Base-by-base conservation (phyloP, 163 green algal genomes). In the Coccomyxa subellipsoidea region DNA sequence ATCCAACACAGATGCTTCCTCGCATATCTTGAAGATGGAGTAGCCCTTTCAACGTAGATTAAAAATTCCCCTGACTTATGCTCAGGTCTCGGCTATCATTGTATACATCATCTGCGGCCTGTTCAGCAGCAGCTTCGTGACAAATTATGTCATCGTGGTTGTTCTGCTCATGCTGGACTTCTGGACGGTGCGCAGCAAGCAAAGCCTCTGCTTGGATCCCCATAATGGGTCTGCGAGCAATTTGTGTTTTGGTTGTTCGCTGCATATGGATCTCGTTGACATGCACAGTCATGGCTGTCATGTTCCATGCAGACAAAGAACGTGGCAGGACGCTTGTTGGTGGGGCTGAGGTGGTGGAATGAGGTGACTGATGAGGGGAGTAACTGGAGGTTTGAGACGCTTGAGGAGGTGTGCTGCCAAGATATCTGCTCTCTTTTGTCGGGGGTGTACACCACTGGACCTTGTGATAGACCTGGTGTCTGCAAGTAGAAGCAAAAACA, bases 321-420 rank as follows among this genome's bases (percentile, higher is more conserved):
- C 77, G 90, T 98, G 2, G 95, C 92, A 31, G 95, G 95, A 6
- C 85, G 95, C 27, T 85, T 97, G 75, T 86, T 98, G 79, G 95
- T 98, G 39, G 95, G 95, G 8, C 87, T 98, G 59, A 86, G 95
- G 23, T 98, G 92, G 92, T 98, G 95, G 95, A 98, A 98, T 79
- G 95, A 98, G 80, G 93, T 94, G 32, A 95, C 92, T 35, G 94
- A 98, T 69, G 94, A 94, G 34, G 92, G 89, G 38, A 90, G 81
- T 81, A 91, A 94, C 8, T 98, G 95, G 95, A 89, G 93, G 32
- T 98, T 98, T 86, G 95, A 98, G 78, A 90, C 79, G 7, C 79
- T 96, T 31, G 82, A 89, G 77, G 93, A 96, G 87, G 92, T 82
- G 75, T 76, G 77, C 37, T 12, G 5, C 9, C 71, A 73, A 59